phyloP scores from a whole-genome alignment of 2,329 filamentous ascomycete species.

The Paramyrothecium sp. region DNA sequence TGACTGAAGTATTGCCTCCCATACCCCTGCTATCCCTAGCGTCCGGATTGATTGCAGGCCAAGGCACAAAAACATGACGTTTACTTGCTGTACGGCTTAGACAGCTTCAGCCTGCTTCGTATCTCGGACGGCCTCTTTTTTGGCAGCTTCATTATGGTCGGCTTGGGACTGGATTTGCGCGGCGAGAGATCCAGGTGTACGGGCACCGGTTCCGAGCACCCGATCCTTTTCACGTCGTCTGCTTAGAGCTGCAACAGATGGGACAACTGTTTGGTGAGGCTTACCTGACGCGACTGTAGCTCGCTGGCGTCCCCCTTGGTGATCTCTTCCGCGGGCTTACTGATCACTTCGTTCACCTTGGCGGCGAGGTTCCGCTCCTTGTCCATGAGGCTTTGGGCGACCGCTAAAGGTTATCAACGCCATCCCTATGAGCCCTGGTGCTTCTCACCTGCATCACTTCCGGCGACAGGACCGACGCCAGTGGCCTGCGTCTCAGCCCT shows the following conservation, averaged over 20 bases:
- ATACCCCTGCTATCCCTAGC: too few species aligned
- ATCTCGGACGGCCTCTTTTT: background rate
- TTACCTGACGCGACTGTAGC: constrained; percentile 11
- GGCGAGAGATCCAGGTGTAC: constrained; percentile 20
- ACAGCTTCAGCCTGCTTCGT: background rate
- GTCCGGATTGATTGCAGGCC: too few species aligned
- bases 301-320: constrained; percentile 3
- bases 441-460: constrained; percentile 7
- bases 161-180: constrained; percentile 16
- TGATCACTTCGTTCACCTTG: constrained; percentile 6
- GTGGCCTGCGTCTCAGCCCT: constrained; percentile 10
- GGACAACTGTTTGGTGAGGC: background rate
- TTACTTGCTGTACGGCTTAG: background rate
- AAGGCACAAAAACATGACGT: too few species aligned
- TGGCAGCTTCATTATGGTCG: background rate
- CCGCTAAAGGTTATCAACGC: background rate
- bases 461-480: constrained; percentile 17
- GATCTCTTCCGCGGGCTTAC: background rate
- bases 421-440: background rate
- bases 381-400: constrained; percentile 20
- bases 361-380: constrained; percentile 22
- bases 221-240: constrained; percentile 11
- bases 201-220: constrained; percentile 19
- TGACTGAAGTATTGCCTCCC: too few species aligned
- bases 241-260: fast-evolving